These are phyloP conservation scores for Wickerhamomyces tratensis DNA, from an alignment of 805 yeast species.

Conservation along the genomic window DNA sequence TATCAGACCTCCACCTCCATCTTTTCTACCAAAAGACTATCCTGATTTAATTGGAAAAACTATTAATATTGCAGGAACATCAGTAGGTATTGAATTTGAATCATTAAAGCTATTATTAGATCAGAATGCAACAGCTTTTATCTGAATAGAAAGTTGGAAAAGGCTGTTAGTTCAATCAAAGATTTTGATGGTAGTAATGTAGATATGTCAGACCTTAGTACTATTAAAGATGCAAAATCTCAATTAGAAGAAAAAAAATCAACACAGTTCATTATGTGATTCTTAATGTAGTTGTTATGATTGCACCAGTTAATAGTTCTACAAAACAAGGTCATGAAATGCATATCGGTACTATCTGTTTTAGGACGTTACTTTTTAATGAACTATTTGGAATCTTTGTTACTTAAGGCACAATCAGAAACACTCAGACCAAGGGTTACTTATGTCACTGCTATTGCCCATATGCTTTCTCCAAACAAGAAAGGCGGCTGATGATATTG, in stretches of 20 bases:
- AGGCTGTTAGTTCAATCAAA: constrained; percentile 19
- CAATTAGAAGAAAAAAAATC: constrained; percentile 11
- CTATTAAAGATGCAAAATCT: constrained; percentile 28
- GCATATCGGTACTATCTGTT: constrained; percentile 35
- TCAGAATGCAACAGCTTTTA: constrained; percentile 27
- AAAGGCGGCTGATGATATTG: constrained; percentile 26
- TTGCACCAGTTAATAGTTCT: constrained; percentile 23
- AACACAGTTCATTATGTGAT: constrained; percentile 26
- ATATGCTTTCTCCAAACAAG: constrained; percentile 17
- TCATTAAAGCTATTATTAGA: constrained; percentile 20
- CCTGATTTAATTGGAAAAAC: constrained; percentile 17
- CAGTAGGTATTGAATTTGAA: constrained; percentile 24
- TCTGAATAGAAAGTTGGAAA: constrained; percentile 25
- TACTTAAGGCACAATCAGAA: constrained; percentile 20
- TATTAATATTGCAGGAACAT: constrained; percentile 23
- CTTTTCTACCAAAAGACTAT: constrained; percentile 19
- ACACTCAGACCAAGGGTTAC: constrained; percentile 28
- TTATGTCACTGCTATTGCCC: constrained; percentile 35
- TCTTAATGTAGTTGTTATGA: constrained; percentile 37
- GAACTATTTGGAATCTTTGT: constrained; percentile 26
- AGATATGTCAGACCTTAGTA: constrained; percentile 31
- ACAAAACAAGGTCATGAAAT: constrained; percentile 36
- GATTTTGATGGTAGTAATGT: constrained; percentile 11
- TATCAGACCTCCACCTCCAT: constrained; percentile 13
- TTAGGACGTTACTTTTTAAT: constrained; percentile 37